These are phyloP conservation scores for Zygosaccharomyces bailii DNA, from an alignment of 805 yeast species.

Conservation along the genomic window DNA sequence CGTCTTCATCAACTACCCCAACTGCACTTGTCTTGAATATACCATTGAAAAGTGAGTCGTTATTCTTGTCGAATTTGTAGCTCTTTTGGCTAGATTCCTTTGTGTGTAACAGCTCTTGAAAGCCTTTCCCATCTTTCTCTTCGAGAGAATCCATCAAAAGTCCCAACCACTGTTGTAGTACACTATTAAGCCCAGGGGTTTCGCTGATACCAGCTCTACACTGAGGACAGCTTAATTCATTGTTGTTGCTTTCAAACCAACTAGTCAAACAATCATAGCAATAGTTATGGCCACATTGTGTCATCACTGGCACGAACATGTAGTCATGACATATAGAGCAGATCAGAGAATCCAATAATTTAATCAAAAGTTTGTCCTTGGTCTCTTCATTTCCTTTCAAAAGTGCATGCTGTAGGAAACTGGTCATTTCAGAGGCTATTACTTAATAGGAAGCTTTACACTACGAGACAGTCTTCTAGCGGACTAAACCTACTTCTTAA, in stretches of 20 bases:
- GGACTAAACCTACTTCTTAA: no score
- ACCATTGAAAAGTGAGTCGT: constrained; percentile 44
- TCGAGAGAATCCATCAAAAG: constrained; percentile 40
- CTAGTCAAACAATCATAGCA: constrained; percentile 62
- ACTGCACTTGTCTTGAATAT: constrained; percentile 47
- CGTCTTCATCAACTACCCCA: constrained; percentile 51
- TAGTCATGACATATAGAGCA: constrained; percentile 70
- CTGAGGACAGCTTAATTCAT: constrained; percentile 60
- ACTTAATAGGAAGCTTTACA: no score
- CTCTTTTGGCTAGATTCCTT: constrained; percentile 18
- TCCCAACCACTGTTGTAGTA: constrained; percentile 46
- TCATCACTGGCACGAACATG: constrained; percentile 61
- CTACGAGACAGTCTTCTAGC: no score
- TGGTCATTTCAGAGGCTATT: constrained; percentile 6
- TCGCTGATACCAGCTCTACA: constrained; percentile 51
- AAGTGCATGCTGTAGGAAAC: constrained; percentile 9
- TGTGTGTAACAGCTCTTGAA: constrained; percentile 17
- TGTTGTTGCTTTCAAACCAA: constrained; percentile 49
- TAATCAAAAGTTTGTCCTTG: constrained; percentile 17
- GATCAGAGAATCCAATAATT: constrained; percentile 30
- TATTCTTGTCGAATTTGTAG: constrained; percentile 24
- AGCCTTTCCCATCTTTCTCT: constrained; percentile 25
- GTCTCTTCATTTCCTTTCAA: constrained; percentile 13
- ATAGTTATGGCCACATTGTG: constrained; percentile 70
- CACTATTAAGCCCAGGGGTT: constrained; percentile 53